A percentile compares a stretch with the other conserved stretches of the same genome.
Conservation (phyloP, 2,329 filamentous ascomycete species). For the Botrytis porri region DNA sequence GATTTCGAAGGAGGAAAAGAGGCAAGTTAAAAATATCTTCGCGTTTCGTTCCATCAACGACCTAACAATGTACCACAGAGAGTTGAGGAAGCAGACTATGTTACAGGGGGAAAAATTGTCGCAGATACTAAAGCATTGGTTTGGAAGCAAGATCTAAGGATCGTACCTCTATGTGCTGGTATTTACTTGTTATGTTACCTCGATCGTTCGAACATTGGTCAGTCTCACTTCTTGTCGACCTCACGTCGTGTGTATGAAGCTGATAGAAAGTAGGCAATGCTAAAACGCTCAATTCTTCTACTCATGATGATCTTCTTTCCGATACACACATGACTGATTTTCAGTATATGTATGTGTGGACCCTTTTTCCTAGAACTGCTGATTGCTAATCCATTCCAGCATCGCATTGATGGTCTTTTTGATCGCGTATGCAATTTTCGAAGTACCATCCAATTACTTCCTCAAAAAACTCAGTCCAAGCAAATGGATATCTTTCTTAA, state of each 20-base stretch:
- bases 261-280: conserved; percentile 48
- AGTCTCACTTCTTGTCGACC: background rate
- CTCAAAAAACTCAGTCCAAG: conserved; percentile 48
- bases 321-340: conserved; percentile 59
- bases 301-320: conserved; percentile 58
- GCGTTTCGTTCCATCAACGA: background rate
- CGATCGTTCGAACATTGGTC: conserved; percentile 65
- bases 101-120: conserved; percentile 6
- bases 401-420: conserved; percentile 49
- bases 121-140: conserved; percentile 43
- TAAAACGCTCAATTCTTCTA: conserved; percentile 60
- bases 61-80: background rate
- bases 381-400: conserved; percentile 16
- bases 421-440: conserved; percentile 48
- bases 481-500: conserved; percentile 50
- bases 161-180: conserved; percentile 59
- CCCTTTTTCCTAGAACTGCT: background rate
- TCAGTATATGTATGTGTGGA: conserved; percentile 51
- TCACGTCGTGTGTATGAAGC: background rate
- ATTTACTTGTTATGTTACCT: conserved; percentile 69
- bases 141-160: conserved; percentile 59
- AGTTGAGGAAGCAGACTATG: conserved; percentile 3
- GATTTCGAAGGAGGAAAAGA: conserved; percentile 9
- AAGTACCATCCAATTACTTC: conserved; percentile 50
- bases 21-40: background rate